Conservation (phyloP, 306 rosid genomes). For the Sicyos baderoa region DNA sequence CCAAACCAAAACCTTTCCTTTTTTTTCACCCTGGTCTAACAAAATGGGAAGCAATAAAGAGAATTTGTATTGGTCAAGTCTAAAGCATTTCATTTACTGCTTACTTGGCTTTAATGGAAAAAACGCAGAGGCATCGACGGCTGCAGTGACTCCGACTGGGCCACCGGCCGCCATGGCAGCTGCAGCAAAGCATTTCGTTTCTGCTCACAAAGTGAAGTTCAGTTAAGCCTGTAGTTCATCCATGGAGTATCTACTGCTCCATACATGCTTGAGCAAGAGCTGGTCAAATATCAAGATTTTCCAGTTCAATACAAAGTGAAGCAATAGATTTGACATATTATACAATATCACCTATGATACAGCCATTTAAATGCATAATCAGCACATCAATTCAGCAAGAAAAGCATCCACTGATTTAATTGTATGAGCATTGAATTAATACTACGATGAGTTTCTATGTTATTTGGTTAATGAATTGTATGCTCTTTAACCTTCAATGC, state of each 20-base stretch:
- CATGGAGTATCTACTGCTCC: neutral
- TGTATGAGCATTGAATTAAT: neutral
- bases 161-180: slow-evolving; percentile 19
- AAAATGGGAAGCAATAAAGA: slow-evolving; percentile 2
- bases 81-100: slow-evolving; percentile 8
- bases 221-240: neutral
- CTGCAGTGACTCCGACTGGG: neutral
- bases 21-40: neutral
- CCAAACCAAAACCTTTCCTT: neutral
- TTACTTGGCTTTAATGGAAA: slow-evolving; percentile 7
- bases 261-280: neutral
- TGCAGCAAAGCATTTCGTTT: slow-evolving; percentile 23
- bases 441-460: too few species aligned
- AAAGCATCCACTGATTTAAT: neutral
- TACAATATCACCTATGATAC: neutral
- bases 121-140: neutral
- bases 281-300: neutral
- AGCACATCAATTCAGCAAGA: neutral
- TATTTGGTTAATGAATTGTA: too few species aligned
- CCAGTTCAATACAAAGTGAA: neutral
- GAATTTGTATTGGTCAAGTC: slow-evolving; percentile 1
- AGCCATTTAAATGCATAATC: neutral
- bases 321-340: neutral
- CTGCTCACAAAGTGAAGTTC: slow-evolving; percentile 20
- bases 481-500: too few species aligned